Evolutionary conservation across 2,329 filamentous ascomycete species (phyloP), one percentile per base, ranked within the genome.

Genomic region (Epicoccum nigrum): DNA sequence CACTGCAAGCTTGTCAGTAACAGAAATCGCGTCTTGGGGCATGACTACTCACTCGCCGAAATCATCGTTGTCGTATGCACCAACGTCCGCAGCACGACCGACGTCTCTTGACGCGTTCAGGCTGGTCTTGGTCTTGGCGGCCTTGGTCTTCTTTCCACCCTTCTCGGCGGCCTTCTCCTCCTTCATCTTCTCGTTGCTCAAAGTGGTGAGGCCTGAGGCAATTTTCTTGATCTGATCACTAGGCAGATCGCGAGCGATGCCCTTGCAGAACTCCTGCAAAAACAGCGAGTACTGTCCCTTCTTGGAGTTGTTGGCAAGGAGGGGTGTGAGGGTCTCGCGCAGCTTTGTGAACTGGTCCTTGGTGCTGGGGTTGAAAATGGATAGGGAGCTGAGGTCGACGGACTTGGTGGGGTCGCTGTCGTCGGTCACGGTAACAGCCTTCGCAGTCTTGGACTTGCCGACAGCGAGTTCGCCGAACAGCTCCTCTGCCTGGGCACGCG

Each of bases 201-300:
- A 82, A 4, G 92, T 88, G n/a, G 92, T 96, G 68, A 99, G 77
- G 4, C 84, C 83, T 74, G 89, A 95, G 11, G 91, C 85, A 60
- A 96, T 85, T 82, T 97, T 97, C 84, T 97, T 97, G 77, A 97
- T 92, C 78, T 97, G 92, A 50, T 94, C 88, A 71, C 90, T 96
- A 12, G 89, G 86, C 61, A 99, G 77, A 21, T 96, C 92, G 77
- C 92, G 92, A 65, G 87, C 85, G 35, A 97, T 83, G 69, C 90
- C 86, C 81, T 96, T 96, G 59, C 84, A 77, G 69, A 99, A 94
- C 68, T 97, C 94, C 74, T 93, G 89, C 49, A 96, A 81, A 82
- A 97, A 97, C 34, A 96, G 77, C 25, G 85, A 77, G 77, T 97
- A 99, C 63, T 96, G 92, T 1, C 91, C 84, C 80, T 96, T 97